Percentiles rank a stretch among this genome's conserved stretches.
phyloP scores from a whole-genome alignment of 768 basidiomycete species.

The Pleurotus citrinopileatus region DNA sequence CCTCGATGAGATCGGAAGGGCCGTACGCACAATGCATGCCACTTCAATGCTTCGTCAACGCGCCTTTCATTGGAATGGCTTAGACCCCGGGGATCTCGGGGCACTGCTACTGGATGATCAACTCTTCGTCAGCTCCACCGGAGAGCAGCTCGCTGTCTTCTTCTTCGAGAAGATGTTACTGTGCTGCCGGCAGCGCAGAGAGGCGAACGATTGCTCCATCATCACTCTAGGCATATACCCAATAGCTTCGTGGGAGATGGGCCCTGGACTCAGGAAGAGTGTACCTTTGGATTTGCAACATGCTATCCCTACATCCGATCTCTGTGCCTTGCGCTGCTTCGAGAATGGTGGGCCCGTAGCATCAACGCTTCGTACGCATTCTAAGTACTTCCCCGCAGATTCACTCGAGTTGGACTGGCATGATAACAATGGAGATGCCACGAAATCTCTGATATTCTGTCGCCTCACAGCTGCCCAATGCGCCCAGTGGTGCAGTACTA shows the following conservation, averaged over 20 bases:
- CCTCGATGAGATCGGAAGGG: slow-evolving; percentile 34
- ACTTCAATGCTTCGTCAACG: slow-evolving; percentile 24
- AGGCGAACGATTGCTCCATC: slow-evolving; percentile 9
- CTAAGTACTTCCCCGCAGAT: too few relatives aligned
- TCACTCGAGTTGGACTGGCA: slow-evolving; percentile 31
- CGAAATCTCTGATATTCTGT: slow-evolving; percentile 13
- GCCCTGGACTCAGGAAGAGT: slow-evolving; percentile 27
- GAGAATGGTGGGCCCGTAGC: slow-evolving; percentile 22
- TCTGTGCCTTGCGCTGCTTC: slow-evolving; percentile 24
- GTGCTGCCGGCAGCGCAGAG: slow-evolving; percentile 27
- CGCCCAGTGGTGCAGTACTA: slow-evolving; percentile 18
- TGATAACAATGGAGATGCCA: slow-evolving; percentile 14
- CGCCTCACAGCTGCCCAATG: slow-evolving; percentile 16
- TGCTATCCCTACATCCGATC: slow-evolving; percentile 25
- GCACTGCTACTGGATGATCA: slow-evolving; percentile 32
- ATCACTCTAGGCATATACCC: slow-evolving; percentile 24
- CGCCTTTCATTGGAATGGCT: slow-evolving; percentile 23
- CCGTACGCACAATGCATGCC: slow-evolving; percentile 32
- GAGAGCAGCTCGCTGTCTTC: slow-evolving; percentile 26
- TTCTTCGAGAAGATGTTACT: slow-evolving; percentile 33
- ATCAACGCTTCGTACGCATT: too few relatives aligned
- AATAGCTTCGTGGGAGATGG: slow-evolving; percentile 34
- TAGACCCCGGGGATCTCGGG: slow-evolving; percentile 27
- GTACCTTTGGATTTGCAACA: slow-evolving; percentile 26
- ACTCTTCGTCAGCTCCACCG: slow-evolving; percentile 21